phyloP scores from a whole-genome alignment of 345 rosid species.

The Luvunga scandens region DNA sequence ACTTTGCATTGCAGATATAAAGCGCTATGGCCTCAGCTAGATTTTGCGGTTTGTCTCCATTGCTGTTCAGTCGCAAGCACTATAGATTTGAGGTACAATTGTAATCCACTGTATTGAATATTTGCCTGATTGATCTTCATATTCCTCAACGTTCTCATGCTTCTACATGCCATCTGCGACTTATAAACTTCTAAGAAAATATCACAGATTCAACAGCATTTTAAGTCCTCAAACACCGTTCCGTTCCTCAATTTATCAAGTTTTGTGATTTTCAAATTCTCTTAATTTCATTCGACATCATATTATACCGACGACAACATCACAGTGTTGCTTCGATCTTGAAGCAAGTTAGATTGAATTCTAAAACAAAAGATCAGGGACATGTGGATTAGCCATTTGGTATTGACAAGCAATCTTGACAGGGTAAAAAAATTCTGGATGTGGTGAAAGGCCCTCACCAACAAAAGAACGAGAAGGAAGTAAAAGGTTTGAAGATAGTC shows the following conservation, averaged over 20 bases:
- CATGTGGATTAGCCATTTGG: background rate
- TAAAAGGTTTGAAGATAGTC: constrained; percentile 24
- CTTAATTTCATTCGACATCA: background rate
- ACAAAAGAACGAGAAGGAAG: constrained; percentile 29
- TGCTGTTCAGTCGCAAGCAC: constrained; percentile 42
- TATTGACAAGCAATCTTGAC: constrained; percentile 3
- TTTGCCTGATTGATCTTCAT: constrained; percentile 3
- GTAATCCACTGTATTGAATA: background rate
- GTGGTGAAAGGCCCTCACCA: constrained; percentile 25
- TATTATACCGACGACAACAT: background rate
- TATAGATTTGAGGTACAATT: constrained; percentile 41
- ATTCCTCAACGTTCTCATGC: background rate
- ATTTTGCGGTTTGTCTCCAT: constrained; percentile 41
- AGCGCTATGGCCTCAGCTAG: constrained; percentile 32
- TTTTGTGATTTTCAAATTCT: background rate
- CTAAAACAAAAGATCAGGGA: background rate
- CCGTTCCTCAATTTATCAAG: background rate
- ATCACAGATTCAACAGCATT: background rate
- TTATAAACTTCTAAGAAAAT: background rate
- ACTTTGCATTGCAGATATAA: constrained; percentile 19
- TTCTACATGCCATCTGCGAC: constrained; percentile 1
- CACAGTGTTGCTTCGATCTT: background rate
- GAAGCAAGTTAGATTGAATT: background rate
- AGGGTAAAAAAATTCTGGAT: constrained; percentile 19
- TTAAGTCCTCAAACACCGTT: background rate